Evolutionary conservation across 306 rosid genomes (phyloP).

Genomic region (Begonia fuchsioides): DNA sequence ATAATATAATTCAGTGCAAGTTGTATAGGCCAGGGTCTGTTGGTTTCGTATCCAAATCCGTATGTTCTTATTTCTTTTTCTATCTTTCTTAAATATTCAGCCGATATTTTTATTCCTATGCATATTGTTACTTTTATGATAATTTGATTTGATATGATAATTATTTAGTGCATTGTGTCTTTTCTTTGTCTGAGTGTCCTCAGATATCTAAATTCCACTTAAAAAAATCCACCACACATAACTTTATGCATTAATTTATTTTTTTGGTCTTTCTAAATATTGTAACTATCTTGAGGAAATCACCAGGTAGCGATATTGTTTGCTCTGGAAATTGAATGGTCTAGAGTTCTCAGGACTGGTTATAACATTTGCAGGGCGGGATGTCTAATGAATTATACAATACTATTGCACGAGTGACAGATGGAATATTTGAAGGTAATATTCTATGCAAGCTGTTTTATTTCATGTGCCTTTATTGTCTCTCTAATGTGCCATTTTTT

Average conservation of each 20-base stretch:
- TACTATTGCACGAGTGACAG: conserved; percentile 83
- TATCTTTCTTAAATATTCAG: background rate
- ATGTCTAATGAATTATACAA: conserved; percentile 97
- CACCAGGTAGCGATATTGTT: too few relatives aligned
- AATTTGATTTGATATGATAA: too few relatives aligned
- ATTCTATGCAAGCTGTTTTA: background rate
- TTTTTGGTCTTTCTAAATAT: too few relatives aligned
- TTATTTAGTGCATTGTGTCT: too few relatives aligned
- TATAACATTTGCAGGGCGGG: conserved; percentile 68
- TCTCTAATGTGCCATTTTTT: background rate
- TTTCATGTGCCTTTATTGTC: background rate
- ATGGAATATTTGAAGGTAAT: conserved; percentile 95
- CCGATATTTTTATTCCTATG: too few relatives aligned
- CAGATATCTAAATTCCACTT: too few relatives aligned
- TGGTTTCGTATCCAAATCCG: conserved; percentile 99
- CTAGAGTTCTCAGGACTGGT: background rate
- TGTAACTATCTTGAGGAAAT: too few relatives aligned
- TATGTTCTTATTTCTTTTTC: conserved; percentile 27
- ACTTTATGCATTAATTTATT: too few relatives aligned
- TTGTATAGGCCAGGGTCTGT: conserved; percentile 99
- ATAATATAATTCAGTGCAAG: conserved; percentile 86
- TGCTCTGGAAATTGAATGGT: too few relatives aligned
- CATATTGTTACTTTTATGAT: too few relatives aligned
- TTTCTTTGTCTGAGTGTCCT: too few relatives aligned
- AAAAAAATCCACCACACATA: too few relatives aligned